Evolutionary conservation across 257 asterid species (phyloP).

Genomic region (Nicotiana obtusifolia): DNA sequence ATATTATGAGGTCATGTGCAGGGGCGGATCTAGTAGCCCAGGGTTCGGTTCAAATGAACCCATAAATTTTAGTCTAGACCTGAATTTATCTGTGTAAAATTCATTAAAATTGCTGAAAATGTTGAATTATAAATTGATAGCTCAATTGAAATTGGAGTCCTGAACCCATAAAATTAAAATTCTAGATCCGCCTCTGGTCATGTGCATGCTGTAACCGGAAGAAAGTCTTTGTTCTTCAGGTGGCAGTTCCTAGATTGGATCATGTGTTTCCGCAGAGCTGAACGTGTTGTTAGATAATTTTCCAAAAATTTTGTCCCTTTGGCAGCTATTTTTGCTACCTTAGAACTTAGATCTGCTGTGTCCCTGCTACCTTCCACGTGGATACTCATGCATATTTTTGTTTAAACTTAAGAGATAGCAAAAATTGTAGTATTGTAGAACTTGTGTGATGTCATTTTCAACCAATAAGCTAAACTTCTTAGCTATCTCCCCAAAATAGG

Average conservation of each 20-base stretch:
- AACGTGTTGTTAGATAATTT: background rate
- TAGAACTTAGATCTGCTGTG: background rate
- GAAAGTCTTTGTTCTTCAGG: background rate
- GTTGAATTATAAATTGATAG: too few species aligned
- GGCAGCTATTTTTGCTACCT: background rate
- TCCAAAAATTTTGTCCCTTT: background rate
- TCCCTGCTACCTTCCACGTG: background rate
- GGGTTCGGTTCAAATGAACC: too few species aligned
- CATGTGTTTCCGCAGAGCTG: background rate
- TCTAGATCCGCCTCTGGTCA: background rate
- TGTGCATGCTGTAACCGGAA: background rate
- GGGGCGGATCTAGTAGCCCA: too few species aligned
- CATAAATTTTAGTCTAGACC: too few species aligned
- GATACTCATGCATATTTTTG: background rate
- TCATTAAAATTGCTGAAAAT: too few species aligned
- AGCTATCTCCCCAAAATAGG: background rate
- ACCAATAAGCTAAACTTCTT: background rate
- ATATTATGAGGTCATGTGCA: background rate
- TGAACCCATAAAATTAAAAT: too few species aligned
- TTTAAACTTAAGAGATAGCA: background rate
- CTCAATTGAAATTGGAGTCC: too few species aligned
- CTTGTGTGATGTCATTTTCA: background rate
- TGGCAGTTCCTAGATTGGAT: background rate
- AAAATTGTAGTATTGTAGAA: background rate
- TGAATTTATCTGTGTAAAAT: too few species aligned